A percentile compares a stretch with the other conserved stretches of the same genome.
These are phyloP conservation scores for Amoebophrya sp. DNA, from an alignment of 169 alveolate species.

Conservation along the genomic window DNA sequence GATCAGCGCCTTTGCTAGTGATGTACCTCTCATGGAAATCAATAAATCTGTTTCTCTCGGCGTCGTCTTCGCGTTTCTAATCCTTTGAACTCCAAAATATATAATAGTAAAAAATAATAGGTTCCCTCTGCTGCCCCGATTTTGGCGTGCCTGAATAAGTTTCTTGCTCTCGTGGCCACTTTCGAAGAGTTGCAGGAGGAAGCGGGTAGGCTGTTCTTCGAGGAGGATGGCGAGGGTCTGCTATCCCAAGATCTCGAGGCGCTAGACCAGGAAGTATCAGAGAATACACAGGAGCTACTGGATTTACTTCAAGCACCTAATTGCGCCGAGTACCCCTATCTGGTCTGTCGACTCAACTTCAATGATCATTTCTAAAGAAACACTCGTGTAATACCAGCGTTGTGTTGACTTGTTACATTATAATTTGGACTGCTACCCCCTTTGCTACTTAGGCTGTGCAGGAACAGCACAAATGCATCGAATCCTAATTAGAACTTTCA, in stretches of 20 bases:
- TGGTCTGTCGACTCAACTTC: background rate
- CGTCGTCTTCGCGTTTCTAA: too few species aligned
- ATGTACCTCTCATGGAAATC: too few species aligned
- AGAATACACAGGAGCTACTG: background rate
- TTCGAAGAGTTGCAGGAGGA: background rate
- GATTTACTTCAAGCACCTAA: background rate
- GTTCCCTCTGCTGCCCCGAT: background rate
- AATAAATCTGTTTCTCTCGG: too few species aligned
- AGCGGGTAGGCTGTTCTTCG: background rate
- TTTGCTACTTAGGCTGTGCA: too few species aligned
- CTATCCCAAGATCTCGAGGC: background rate
- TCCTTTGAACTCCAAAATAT: too few species aligned
- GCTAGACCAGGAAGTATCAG: background rate
- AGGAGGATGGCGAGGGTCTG: background rate
- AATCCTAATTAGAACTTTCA: too few species aligned
- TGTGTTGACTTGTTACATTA: too few species aligned
- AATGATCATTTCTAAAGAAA: background rate
- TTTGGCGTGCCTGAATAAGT: background rate
- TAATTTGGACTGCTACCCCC: too few species aligned
- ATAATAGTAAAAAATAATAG: too few species aligned
- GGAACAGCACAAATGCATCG: too few species aligned
- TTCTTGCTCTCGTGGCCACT: background rate
- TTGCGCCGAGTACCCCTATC: background rate
- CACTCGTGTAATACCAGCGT: too few species aligned
- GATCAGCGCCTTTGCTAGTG: too few species aligned